Evolutionary conservation across 495 filamentous ascomycete genomes (phyloP).

Genomic region (Penicillium fimorum): DNA sequence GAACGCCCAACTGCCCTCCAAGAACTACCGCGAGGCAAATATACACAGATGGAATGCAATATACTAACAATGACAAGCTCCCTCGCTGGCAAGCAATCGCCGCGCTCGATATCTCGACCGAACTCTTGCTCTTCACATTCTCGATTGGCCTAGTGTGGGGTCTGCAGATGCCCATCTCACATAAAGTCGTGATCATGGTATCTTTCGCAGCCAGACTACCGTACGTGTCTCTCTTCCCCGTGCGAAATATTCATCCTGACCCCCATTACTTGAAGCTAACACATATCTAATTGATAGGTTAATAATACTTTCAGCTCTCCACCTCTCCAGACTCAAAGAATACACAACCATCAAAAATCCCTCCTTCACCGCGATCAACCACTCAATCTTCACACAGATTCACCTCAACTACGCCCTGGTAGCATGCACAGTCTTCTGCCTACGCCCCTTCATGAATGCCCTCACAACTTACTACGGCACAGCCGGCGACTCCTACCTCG

Average conservation of each 20-base stretch:
- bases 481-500: neutral
- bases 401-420: constrained; percentile 34
- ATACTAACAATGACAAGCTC: neutral
- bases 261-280: neutral
- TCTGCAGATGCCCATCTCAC: neutral
- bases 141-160: neutral
- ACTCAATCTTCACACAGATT: constrained; percentile 35
- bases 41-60: neutral
- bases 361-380: constrained; percentile 28
- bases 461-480: neutral
- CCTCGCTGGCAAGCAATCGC: neutral
- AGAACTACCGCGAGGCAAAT: neutral
- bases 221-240: neutral
- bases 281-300: neutral
- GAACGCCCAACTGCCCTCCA: neutral
- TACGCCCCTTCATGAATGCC: constrained; percentile 5
- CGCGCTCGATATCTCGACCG: neutral
- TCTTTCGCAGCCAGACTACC: neutral
- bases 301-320: neutral
- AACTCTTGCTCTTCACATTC: neutral
- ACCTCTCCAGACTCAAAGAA: neutral
- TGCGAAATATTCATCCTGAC: neutral
- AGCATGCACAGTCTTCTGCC: constrained; percentile 9
- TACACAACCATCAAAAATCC: constrained; percentile 11
- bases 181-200: neutral